Base-by-base conservation (phyloP, 192 early-diverging fungal genomes). In the Diversispora eburnea region DNA sequence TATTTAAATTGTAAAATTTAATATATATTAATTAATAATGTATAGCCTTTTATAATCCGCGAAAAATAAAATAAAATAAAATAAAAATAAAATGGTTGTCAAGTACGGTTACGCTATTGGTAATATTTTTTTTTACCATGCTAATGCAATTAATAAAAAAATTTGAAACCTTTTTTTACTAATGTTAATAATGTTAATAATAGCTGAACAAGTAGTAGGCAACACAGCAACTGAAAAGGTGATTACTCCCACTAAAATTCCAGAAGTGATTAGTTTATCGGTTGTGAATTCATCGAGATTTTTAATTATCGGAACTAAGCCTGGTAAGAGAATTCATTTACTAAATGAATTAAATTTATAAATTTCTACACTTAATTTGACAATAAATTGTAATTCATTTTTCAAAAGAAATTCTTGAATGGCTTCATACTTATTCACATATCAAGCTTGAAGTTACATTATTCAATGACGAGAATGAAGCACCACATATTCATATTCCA, bases 391-490 rank as follows among this genome's bases (percentile, higher is more conserved):
- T 56, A 55, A 55, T n/a, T 20, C 9, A 12, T 43, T 55, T 57
- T 17, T 58, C 8, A 17, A 17, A 51, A 73, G 72, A 73, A 73
- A 73, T 73, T 13, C 72, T 73, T 43, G 72, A 73, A 73, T 73
- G 72, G 72, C 10, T 73, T 39, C 20, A 33, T 15, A 33, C n/a
- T n/a, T 15, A 73, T 55, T 25, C 59, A 1, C 5, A 39, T 8
- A 63, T 64, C n/a, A 54, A 43, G n/a, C 25, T 73, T 52, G 59
- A 73, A 41, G 57, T 59, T 13, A 19, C 17, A 13, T 22, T 73
- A 20, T 73, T 52, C 22, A 60, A 73, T 15, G 22, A 73, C 49
- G 51, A 17, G 39, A 52, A 33, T 19, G 61, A 63, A 61, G 61
- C 72, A 17, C 61, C 72, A 54, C 72, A 73, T 19, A 63, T 73